Base-by-base conservation (phyloP, 768 basidiomycete genomes). In the Suillus hirtellus region DNA sequence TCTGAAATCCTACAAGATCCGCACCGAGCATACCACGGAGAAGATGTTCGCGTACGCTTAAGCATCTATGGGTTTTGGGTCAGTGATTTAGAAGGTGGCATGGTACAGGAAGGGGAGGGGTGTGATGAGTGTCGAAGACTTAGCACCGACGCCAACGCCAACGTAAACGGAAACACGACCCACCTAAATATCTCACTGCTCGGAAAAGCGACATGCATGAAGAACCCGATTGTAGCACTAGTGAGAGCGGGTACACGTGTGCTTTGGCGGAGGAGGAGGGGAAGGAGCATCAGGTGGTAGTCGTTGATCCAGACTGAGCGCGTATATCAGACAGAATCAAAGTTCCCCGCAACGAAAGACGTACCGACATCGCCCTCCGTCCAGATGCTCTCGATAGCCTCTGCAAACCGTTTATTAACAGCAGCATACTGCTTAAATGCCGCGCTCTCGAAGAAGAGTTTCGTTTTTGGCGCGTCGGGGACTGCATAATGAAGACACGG, bases 141-240 rank as follows among this genome's bases (percentile, higher is more conserved):
- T 4, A 4, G 19, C 19, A 34, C 1, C 31, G 1, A 53, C 31
- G 4, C 5, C 3, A 46, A n/a, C 44, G 3, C 9, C 3, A 46
- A n/a, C 44, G 3, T 4, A 11, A 34, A 34, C 10, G 4, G 1
- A 34, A 35, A n/a, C 19, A 11, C 17, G 5, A 58, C 56, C 2
- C 11, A 58, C 56, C 56, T 42, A 83, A 97, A 97, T 68, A 97
- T 96, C 76, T 99, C 96, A 34, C 92, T 94, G 47, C 88, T 90
- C 3, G 96, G 96, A 79, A 97, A 98, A 2, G 96, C 93, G 62
- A 96, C 95, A 73, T 98, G 96, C 77, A 97, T 86, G 83, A 99
- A 99, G 85, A 98, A 97, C 2, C 91, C 86, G 64, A 84, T 82
- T 47, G 79, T 77, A 2, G 78, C 79, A 15, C 75, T 62, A 14